Conservation (phyloP, 2,329 filamentous ascomycete genomes). For the Mariannaea elegans region DNA sequence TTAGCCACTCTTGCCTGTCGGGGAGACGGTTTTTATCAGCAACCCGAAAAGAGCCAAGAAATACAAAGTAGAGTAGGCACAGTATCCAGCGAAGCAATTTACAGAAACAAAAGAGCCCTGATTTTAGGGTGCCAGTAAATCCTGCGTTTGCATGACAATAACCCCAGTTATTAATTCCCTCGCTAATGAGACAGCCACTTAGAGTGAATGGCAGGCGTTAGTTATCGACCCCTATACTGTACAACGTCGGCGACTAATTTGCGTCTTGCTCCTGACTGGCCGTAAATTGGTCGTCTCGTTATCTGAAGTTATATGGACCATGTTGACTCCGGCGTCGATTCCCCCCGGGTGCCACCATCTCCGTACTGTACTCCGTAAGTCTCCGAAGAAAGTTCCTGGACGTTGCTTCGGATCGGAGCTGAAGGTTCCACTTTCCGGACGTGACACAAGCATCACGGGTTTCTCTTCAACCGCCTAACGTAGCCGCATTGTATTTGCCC, state of each 20-base stretch:
- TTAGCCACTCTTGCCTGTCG: too few species aligned
- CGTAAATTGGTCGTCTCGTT: too few species aligned
- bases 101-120: neutral
- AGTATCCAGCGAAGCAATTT: neutral
- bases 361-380: too few species aligned
- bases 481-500: too few species aligned
- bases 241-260: too few species aligned
- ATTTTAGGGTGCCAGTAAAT: neutral
- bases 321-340: too few species aligned
- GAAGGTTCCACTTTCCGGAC: slow-evolving; percentile 9
- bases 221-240: too few species aligned
- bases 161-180: neutral
- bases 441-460: neutral
- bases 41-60: slow-evolving; percentile 1
- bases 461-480: neutral
- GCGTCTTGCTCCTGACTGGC: too few species aligned
- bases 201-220: too few species aligned
- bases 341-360: too few species aligned
- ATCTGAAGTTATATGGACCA: too few species aligned
- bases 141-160: neutral
- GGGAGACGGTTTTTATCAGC: slow-evolving; percentile 20
- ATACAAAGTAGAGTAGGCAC: neutral
- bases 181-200: neutral
- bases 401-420: neutral
- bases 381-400: neutral